phyloP scores from a whole-genome alignment of 2,329 filamentous ascomycete genomes.

The Helotiales sp. region DNA sequence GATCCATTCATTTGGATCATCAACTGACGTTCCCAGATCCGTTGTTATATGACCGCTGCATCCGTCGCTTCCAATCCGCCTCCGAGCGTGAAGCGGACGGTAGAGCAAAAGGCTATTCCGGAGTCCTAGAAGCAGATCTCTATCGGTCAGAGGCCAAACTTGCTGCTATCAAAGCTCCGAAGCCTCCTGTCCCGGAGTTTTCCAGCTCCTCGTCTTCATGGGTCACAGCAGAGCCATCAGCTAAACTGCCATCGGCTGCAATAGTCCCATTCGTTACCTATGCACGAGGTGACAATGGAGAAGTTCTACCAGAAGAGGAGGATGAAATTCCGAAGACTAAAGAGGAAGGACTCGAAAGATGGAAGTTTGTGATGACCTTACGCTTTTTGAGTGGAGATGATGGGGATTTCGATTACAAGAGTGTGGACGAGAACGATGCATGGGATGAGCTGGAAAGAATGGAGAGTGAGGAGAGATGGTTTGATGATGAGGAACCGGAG shows the following conservation, averaged over 20 bases:
- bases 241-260: not conserved
- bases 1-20: not conserved
- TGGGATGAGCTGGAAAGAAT: constrained; percentile 34
- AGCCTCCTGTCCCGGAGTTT: not conserved
- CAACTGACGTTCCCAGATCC: constrained; percentile 30
- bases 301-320: constrained; percentile 33
- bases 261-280: constrained; percentile 29
- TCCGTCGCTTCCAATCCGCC: constrained; percentile 35
- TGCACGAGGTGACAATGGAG: constrained; percentile 26
- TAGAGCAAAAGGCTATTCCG: constrained; percentile 36
- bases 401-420: constrained; percentile 35
- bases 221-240: not conserved
- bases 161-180: constrained; percentile 26
- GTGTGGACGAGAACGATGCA: constrained; percentile 35
- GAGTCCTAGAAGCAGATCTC: constrained; percentile 37
- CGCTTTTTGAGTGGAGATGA: constrained; percentile 37
- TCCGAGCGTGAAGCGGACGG: constrained; percentile 38
- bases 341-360: constrained; percentile 36
- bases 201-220: constrained; percentile 1
- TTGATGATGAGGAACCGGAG: constrained; percentile 37
- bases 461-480: constrained; percentile 37
- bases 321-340: constrained; percentile 34
- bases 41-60: constrained; percentile 36
- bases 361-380: constrained; percentile 37
- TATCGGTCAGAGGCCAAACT: constrained; percentile 37